Base-by-base conservation (phyloP, 345 rosid species). In the Camelina laxa region DNA sequence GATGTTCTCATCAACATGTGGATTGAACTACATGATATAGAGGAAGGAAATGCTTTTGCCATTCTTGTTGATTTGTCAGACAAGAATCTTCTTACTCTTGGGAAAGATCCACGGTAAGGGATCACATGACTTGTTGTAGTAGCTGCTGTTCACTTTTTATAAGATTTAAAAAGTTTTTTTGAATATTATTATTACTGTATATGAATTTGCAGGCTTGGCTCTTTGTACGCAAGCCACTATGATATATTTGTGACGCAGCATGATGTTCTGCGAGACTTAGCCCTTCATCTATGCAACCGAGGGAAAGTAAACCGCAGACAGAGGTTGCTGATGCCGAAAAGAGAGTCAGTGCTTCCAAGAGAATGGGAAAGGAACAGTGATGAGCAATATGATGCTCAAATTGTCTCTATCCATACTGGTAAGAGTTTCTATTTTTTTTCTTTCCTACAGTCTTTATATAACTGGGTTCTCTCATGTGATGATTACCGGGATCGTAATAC, bases 381-480 rank as follows among this genome's bases (percentile, higher is more conserved):
- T 55, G 74, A 48, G 42, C 87, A 86, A 27, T 92, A 85, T 74
- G 63, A 70, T 31, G 97, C 99, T 47, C 89, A 80, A 68, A 84
- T 89, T 80, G 93, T 95, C 74, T 95, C 99, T 67, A 61, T 92
- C 59, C 88, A 90, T 80, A 92, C 97, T 69, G 96, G 99, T 75
- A 78, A 61, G 74, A 7, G 42, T 14, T 54, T 24, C 15, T 12
- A 31, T 12, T 20, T 15, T 20, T 10, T 4, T 35, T 1, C 5
- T 60, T 19, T 5, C 27, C 41, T 11, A 11, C 20, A 16, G n/a
- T 38, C 16, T 77, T 41, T 56, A 21, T 58, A 47, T 61, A 19
- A n/a, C 60, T 60, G 2, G 4, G 21, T 36, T 73, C 31, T 24
- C 33, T 73, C 22, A 21, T 48, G 17, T 15, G 0, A 21, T 70